These are phyloP conservation scores for Debaryomyces castellii DNA, from an alignment of 805 yeast species.

Conservation along the genomic window DNA sequence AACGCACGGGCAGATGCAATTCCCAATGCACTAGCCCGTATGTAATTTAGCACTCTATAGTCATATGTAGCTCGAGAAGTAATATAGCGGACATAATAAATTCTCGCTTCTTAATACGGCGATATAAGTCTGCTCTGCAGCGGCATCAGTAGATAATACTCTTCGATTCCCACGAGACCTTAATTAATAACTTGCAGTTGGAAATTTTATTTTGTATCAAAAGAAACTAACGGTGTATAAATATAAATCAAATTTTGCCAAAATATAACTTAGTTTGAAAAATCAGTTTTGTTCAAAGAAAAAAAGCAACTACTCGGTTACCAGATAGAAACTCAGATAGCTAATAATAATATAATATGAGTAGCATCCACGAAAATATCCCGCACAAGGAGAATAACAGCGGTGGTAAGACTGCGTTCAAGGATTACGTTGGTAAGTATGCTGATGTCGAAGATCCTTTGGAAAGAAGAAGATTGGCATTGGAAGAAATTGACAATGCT, in stretches of 20 bases:
- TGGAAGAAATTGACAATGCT: constrained; percentile 80
- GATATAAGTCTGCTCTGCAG: neutral
- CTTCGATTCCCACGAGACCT: neutral
- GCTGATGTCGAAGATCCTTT: constrained; percentile 82
- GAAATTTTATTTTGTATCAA: neutral
- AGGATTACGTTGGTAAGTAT: constrained; percentile 75
- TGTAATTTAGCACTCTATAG: neutral
- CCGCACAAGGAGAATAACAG: constrained; percentile 6
- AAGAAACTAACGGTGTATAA: neutral
- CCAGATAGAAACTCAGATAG: neutral
- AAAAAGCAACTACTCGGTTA: neutral
- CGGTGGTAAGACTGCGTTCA: constrained; percentile 88
- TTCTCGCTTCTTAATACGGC: neutral
- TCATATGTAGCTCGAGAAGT: neutral
- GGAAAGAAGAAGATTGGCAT: constrained; percentile 83
- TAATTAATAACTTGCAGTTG: neutral
- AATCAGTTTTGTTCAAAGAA: neutral
- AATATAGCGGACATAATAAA: neutral
- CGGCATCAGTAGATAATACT: neutral
- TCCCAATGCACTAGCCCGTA: neutral
- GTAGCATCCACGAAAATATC: constrained; percentile 7
- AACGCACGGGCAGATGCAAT: neutral
- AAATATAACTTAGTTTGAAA: neutral
- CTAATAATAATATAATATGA: constrained; percentile 3
- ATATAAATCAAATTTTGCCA: neutral